Conservation (phyloP, 2,329 filamentous ascomycete species). For the Talaromyces funiculosus region DNA sequence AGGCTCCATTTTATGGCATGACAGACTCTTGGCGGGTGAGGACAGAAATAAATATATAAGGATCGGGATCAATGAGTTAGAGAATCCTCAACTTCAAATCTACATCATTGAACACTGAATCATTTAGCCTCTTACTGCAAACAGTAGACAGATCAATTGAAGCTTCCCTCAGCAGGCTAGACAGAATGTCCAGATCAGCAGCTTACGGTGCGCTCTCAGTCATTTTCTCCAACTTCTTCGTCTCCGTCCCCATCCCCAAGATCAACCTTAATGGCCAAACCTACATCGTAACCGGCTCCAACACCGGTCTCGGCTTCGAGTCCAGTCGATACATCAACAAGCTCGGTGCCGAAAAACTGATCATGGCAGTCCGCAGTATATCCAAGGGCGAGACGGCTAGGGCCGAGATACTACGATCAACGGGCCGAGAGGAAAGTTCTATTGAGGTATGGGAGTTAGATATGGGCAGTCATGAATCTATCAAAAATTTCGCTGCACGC, state of each 20-base stretch:
- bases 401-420: constrained; percentile 24
- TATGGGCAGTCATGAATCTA: constrained; percentile 43
- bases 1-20: neutral
- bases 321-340: constrained; percentile 37
- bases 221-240: constrained; percentile 13
- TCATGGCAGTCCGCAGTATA: constrained; percentile 44
- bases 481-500: constrained; percentile 38
- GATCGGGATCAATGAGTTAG: neutral
- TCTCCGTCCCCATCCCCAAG: constrained; percentile 5
- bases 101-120: neutral
- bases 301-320: constrained; percentile 47
- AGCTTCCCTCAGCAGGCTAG: too few species aligned
- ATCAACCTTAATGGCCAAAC: constrained; percentile 27
- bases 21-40: neutral
- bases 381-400: constrained; percentile 40
- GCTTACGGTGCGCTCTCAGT: constrained; percentile 5
- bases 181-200: constrained; percentile 8
- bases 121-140: too few species aligned
- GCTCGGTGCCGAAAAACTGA: constrained; percentile 38
- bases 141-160: too few species aligned
- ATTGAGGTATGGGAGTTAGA: constrained; percentile 50
- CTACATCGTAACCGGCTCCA: constrained; percentile 48
- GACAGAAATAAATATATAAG: neutral
- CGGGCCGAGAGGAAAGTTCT: constrained; percentile 27
- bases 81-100: neutral